These are phyloP conservation scores for Saccharomycopsis schoenii DNA, from an alignment of 805 yeast genomes.

Conservation along the genomic window DNA sequence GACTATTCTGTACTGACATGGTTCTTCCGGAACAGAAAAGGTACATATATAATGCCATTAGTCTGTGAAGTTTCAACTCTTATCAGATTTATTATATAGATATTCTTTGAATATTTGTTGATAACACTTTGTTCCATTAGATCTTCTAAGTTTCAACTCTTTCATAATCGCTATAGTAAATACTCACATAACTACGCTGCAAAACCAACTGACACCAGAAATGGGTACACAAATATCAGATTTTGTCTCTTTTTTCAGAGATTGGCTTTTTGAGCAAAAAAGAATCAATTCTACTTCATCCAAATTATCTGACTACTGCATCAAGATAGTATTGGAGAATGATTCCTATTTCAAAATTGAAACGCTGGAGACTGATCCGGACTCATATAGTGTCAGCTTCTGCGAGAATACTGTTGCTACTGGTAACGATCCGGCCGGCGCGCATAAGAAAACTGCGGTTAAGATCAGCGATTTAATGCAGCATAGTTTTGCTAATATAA, in stretches of 20 bases:
- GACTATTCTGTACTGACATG: no score
- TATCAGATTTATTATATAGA: no score
- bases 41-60: no score
- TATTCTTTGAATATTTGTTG: no score
- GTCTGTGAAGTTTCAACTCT: no score
- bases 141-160: no score
- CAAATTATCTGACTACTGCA: not conserved
- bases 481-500: not conserved
- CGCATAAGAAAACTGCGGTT: not conserved
- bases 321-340: conserved; percentile 2
- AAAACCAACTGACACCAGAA: not conserved
- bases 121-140: no score
- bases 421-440: not conserved
- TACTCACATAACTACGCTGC: not conserved
- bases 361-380: not conserved
- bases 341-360: conserved; percentile 1
- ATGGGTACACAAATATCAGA: not conserved
- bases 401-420: not conserved
- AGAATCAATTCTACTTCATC: conserved; percentile 8
- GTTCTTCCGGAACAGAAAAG: no score
- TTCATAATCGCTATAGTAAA: no score
- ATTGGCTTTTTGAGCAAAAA: conserved; percentile 9
- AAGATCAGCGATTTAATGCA: conserved; percentile 1
- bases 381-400: not conserved
- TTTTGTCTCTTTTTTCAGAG: conserved; percentile 5